Evolutionary conservation across 1,284 basidiomycete genomes (phyloP).

Genomic region (Peniophora sp.): DNA sequence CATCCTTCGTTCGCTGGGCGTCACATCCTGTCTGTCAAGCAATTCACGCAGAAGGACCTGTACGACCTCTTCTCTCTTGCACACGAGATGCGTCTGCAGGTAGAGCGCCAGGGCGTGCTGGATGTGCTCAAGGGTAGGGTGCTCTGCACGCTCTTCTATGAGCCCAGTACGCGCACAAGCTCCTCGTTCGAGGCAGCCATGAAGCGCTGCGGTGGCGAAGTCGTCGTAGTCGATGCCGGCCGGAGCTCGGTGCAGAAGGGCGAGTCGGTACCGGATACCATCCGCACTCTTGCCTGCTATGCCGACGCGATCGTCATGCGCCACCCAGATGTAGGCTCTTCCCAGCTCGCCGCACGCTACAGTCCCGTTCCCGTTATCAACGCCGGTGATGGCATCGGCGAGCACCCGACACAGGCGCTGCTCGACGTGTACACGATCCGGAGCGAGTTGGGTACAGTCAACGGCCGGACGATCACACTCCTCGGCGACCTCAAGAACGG

Average conservation of each 20-base stretch:
- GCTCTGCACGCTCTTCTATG: slow-evolving; percentile 95
- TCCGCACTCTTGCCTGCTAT: slow-evolving; percentile 94
- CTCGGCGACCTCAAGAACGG: slow-evolving; percentile 98
- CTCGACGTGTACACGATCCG: slow-evolving; percentile 97
- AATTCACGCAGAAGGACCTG: slow-evolving; percentile 86
- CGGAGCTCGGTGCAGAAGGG: slow-evolving; percentile 91
- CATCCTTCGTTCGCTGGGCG: slow-evolving; percentile 77
- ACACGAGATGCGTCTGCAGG: slow-evolving; percentile 93
- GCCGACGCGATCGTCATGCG: slow-evolving; percentile 92
- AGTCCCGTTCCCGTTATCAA: slow-evolving; percentile 96
- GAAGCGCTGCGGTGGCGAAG: slow-evolving; percentile 95
- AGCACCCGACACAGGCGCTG: slow-evolving; percentile 95
- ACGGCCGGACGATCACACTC: slow-evolving; percentile 90
- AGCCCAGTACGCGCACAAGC: slow-evolving; percentile 94
- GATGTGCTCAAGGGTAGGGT: slow-evolving; percentile 91
- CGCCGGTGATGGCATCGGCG: slow-evolving; percentile 95
- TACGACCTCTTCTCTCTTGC: slow-evolving; percentile 94
- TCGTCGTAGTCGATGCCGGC: slow-evolving; percentile 79
- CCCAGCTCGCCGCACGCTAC: slow-evolving; percentile 87
- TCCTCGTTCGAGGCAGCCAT: slow-evolving; percentile 99
- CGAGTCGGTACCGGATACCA: slow-evolving; percentile 89
- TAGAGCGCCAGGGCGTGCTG: slow-evolving; percentile 85
- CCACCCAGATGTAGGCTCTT: slow-evolving; percentile 90
- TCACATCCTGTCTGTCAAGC: slow-evolving; percentile 93
- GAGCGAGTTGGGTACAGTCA: slow-evolving; percentile 96